Evolutionary conservation across 2,329 filamentous ascomycete species (phyloP).

Genomic region (Colletotrichum theobromicola): DNA sequence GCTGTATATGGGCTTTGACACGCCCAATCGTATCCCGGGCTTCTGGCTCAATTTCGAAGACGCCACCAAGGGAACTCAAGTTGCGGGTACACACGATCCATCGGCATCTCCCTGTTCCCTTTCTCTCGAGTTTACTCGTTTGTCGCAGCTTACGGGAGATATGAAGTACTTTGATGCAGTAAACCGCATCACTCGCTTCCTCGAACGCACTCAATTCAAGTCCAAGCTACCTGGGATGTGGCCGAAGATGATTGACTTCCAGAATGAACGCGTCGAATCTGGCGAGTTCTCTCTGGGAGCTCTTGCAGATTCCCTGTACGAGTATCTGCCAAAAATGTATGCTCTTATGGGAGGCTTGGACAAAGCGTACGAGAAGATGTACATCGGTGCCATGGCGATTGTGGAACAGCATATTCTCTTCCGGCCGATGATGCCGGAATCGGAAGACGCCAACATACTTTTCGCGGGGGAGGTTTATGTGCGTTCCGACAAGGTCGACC

Average conservation of each 20-base stretch:
- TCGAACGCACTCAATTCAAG: constrained; percentile 67
- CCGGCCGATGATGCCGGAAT: constrained; percentile 67
- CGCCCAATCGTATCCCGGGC: constrained; percentile 67
- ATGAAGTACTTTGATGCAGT: constrained; percentile 77
- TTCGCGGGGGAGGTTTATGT: constrained; percentile 48
- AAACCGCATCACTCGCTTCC: constrained; percentile 68
- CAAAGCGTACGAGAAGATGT: constrained; percentile 60
- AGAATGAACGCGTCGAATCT: constrained; percentile 45
- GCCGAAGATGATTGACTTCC: constrained; percentile 68
- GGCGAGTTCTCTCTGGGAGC: constrained; percentile 40
- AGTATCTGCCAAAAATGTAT: constrained; percentile 51
- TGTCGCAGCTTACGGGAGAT: constrained; percentile 76
- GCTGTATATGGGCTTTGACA: constrained; percentile 71
- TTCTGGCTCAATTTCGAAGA: constrained; percentile 20
- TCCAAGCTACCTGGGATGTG: constrained; percentile 76
- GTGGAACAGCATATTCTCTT: constrained; percentile 65
- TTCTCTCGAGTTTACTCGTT: constrained; percentile 73
- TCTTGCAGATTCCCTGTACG: constrained; percentile 45
- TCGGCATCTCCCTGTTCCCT: constrained; percentile 64
- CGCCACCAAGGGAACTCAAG: neutral
- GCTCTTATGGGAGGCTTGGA: constrained; percentile 62
- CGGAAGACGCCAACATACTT: constrained; percentile 57
- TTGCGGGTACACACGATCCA: constrained; percentile 34
- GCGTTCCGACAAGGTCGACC: constrained; percentile 12
- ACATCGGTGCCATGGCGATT: constrained; percentile 59